Base-by-base conservation (phyloP, 202 grass and related monocot species). In the Sporobolus alterniflorus region DNA sequence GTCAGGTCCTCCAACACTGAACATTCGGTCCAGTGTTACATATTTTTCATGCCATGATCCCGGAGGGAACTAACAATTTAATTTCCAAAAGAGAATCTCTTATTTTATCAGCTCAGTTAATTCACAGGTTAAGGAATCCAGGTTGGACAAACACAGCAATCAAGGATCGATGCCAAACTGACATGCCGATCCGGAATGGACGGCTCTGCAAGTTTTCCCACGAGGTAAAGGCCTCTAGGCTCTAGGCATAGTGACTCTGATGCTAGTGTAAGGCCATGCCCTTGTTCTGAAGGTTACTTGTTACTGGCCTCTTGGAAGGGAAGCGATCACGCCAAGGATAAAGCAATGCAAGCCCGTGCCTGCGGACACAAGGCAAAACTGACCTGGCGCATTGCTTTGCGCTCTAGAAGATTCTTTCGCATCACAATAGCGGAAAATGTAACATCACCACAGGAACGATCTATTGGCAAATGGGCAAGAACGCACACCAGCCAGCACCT, bases 131-230 rank as follows among this genome's bases (percentile, higher is more conserved):
- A 7, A 21, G 56, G 77, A 72, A 82, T 85, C 77, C 1, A 85
- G 56, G 77, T 67, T 85, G 77, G 30, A 33, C 40, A 17, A 18
- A 39, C n/a, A 22, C 44, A 56, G 60, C 28, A 67, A 41, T 18
- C 30, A 82, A 73, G 78, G 40, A 90, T 90, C 50, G 73, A 86
- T 90, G 32, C 88, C 83, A 59, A 82, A 74, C n/a, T 43, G 65
- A 72, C 50, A 55, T 76, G 63, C 31, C 59, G 8, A 16, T 77
- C 16, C 52, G 7, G 52, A 39, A 85, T 62, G 52, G 30, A 70
- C n/a, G 52, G 61, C 10, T 6, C n/a, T 20, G 17, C 64, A 77
- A 70, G 82, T 56, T 79, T 79, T 13, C 80, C 31, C 32, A 7
- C n/a, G n/a, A n/a, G n/a, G n/a, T 39, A 39, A 52, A 28, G 25